phyloP scores from a whole-genome alignment of 768 basidiomycete genomes.

The Hygrocybe coccinea region DNA sequence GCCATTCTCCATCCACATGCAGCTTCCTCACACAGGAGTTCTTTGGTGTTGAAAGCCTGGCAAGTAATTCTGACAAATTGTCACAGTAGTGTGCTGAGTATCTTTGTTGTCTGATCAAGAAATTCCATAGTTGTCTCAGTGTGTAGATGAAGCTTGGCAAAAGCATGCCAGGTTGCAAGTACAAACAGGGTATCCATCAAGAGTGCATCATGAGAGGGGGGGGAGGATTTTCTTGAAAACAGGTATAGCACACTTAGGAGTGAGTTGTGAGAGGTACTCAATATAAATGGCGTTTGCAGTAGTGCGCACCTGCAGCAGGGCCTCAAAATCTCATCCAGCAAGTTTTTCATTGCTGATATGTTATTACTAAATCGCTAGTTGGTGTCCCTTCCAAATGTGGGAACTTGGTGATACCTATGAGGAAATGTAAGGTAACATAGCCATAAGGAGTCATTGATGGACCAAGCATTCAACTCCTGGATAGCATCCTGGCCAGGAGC shows the following conservation, averaged over 20 bases:
- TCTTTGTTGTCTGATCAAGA: slow-evolving; percentile 20
- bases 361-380: slow-evolving; percentile 22
- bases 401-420: slow-evolving; percentile 7
- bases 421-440: background rate
- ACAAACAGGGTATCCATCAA: slow-evolving; percentile 27
- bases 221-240: slow-evolving; percentile 29
- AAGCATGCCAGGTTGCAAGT: slow-evolving; percentile 31
- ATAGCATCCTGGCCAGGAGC: background rate
- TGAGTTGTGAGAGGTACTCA: background rate
- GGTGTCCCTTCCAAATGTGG: slow-evolving; percentile 12
- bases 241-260: slow-evolving; percentile 6
- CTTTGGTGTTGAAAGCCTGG: slow-evolving; percentile 13
- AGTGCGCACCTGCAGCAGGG: slow-evolving; percentile 24
- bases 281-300: background rate
- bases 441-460: background rate
- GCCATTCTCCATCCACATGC: slow-evolving; percentile 18
- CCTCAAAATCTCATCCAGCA: slow-evolving; percentile 26
- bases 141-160: slow-evolving; percentile 18
- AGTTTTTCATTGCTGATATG: slow-evolving; percentile 17
- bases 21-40: slow-evolving; percentile 20
- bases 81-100: slow-evolving; percentile 7
- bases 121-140: slow-evolving; percentile 25
- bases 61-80: slow-evolving; percentile 16
- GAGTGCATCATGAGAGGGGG: slow-evolving; percentile 14
- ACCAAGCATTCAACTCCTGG: slow-evolving; percentile 6